Evolutionary conservation across 768 basidiomycete species (phyloP).

Genomic region (Hericium coralloides): DNA sequence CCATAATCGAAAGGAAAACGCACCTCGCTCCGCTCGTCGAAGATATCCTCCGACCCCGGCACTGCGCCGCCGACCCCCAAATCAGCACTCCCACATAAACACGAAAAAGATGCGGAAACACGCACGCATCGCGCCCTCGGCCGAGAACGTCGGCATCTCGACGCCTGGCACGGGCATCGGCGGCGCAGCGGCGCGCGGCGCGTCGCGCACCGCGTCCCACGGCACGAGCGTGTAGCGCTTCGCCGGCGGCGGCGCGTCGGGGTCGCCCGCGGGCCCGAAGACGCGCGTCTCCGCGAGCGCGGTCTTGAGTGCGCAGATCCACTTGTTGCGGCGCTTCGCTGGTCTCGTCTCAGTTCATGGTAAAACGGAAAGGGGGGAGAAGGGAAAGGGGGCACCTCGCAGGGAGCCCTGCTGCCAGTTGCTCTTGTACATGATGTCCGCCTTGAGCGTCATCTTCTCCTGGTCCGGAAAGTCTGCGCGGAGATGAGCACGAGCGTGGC

Average conservation of each 20-base stretch:
- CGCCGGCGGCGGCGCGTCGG: constrained; percentile 43
- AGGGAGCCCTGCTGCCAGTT: constrained; percentile 76
- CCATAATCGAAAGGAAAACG: neutral
- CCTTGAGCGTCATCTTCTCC: constrained; percentile 63
- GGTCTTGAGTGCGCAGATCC: constrained; percentile 81
- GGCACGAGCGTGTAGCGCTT: constrained; percentile 63
- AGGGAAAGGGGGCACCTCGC: constrained; percentile 36
- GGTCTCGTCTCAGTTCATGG: neutral
- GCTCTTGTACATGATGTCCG: constrained; percentile 84
- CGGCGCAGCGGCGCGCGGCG: constrained; percentile 13
- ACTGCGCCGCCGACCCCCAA: constrained; percentile 18
- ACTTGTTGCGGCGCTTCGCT: constrained; percentile 80
- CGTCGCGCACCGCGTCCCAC: constrained; percentile 48
- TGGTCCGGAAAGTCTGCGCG: constrained; percentile 69
- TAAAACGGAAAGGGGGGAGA: neutral
- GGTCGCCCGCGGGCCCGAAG: constrained; percentile 56
- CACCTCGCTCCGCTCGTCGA: constrained; percentile 28
- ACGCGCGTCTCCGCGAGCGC: constrained; percentile 62
- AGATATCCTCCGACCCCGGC: constrained; percentile 35
- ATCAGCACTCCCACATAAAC: neutral
- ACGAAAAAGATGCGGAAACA: too few relatives aligned
- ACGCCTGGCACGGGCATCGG: constrained; percentile 13
- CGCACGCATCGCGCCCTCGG: constrained; percentile 4
- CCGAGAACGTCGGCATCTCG: constrained; percentile 14
- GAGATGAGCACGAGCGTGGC: constrained; percentile 2